phyloP scores from a whole-genome alignment of 164 flowering plant genomes.

The Umbilicus rupestris region DNA sequence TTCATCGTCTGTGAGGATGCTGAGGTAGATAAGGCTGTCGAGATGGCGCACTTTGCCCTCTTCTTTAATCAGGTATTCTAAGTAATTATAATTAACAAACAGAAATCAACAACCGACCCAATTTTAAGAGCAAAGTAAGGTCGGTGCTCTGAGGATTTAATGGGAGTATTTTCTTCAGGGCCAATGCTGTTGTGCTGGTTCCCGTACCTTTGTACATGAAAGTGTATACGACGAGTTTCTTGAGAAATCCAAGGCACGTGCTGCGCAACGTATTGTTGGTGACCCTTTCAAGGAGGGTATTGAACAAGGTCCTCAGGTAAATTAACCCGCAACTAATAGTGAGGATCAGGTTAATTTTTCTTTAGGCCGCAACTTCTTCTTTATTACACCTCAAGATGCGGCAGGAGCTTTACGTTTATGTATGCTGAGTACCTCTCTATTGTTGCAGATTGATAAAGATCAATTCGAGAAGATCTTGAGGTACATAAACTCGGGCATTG shows the following conservation, averaged over 20 bases:
- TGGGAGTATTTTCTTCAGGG: conserved; percentile 24
- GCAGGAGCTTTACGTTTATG: neutral
- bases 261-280: conserved; percentile 44
- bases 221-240: conserved; percentile 50
- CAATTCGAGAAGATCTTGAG: conserved; percentile 48
- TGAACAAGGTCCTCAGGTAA: conserved; percentile 75
- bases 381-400: neutral
- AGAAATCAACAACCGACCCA: neutral
- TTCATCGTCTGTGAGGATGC: conserved; percentile 52
- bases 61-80: conserved; percentile 40
- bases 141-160: neutral
- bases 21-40: conserved; percentile 45
- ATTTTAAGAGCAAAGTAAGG: neutral
- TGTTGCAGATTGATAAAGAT: conserved; percentile 34
- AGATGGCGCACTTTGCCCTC: conserved; percentile 40
- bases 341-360: neutral
- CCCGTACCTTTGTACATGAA: conserved; percentile 65
- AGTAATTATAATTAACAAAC: neutral
- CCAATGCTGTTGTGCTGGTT: conserved; percentile 68
- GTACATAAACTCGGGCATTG: conserved; percentile 41
- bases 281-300: conserved; percentile 54
- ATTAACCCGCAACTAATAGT: neutral
- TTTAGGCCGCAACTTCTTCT: neutral
- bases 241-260: conserved; percentile 57
- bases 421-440: neutral